phyloP scores from a whole-genome alignment of 805 yeast species.

The Candida ulmi region DNA sequence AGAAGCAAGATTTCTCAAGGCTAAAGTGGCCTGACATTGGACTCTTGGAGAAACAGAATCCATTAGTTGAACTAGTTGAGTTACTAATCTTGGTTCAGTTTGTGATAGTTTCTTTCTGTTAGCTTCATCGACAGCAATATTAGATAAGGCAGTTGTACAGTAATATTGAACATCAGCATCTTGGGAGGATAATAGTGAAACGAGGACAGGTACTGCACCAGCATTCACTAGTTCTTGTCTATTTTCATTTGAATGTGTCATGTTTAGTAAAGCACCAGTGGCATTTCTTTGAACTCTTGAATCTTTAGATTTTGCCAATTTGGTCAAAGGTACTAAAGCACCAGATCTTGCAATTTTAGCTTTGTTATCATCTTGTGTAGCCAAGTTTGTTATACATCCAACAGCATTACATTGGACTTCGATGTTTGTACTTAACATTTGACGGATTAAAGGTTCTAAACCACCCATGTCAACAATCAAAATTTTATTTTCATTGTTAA shows the following conservation, averaged over 20 bases:
- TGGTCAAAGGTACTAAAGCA: slow-evolving; percentile 89
- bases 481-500: slow-evolving; percentile 88
- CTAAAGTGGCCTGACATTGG: slow-evolving; percentile 97
- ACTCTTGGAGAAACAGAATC: slow-evolving; percentile 90
- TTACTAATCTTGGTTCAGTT: slow-evolving; percentile 88
- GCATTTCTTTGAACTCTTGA: slow-evolving; percentile 97
- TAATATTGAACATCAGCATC: slow-evolving; percentile 98
- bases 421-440: slow-evolving; percentile 94
- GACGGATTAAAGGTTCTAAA: slow-evolving; percentile 89
- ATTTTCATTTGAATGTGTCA: slow-evolving; percentile 97
- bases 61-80: slow-evolving; percentile 85
- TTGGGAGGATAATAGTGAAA: slow-evolving; percentile 72
- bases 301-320: slow-evolving; percentile 90
- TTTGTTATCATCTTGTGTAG: slow-evolving; percentile 96
- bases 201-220: slow-evolving; percentile 96
- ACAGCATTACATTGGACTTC: slow-evolving; percentile 99
- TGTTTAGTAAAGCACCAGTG: slow-evolving; percentile 93
- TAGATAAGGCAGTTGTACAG: slow-evolving; percentile 95
- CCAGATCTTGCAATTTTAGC: slow-evolving; percentile 95
- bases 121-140: slow-evolving; percentile 93
- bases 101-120: slow-evolving; percentile 85
- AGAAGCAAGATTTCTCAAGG: slow-evolving; percentile 90
- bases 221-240: slow-evolving; percentile 96
- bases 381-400: slow-evolving; percentile 96
- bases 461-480: slow-evolving; percentile 98